Evolutionary conservation across 495 filamentous ascomycete genomes (phyloP), one percentile per base, ranked within the genome.

Genomic region (Diplogelasinospora grovesii): DNA sequence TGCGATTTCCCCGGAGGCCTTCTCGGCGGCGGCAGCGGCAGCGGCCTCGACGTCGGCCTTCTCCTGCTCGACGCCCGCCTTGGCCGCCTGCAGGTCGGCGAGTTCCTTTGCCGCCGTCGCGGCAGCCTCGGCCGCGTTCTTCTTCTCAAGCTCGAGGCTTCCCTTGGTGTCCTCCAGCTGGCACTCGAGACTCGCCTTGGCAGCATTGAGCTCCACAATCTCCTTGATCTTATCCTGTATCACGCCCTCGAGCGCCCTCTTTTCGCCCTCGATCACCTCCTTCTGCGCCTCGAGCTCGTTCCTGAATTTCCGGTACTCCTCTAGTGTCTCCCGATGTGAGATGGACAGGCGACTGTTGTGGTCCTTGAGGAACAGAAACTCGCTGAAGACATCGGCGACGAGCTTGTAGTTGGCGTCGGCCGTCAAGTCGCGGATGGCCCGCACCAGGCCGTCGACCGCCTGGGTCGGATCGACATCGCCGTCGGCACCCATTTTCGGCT

Each of bases 381-480:
- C 55, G 45, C 52, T 57, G 43, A 63, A 63, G 37, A 61, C 60
- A 27, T 63, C 60, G 48, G 60, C 55, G 31, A 63, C 55, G 11
- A 61, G 42, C 53, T 61, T 63, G 54, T 63, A 63, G 49, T 61
- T 61, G 46, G 55, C 43, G 22, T 63, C 60, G 2, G 60, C 50
- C 1, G 59, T 60, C 14, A 62, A 43, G 45, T 57, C 56, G 36
- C 60, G 57, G 43, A 61, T 61, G 46, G 60, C 60, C 10, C 56
- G 54, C 11, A 63, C 57, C 21, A 63, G 49, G 21, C 57, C 60
- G 41, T 63, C 60, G 16, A 63, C 50, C 15, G 55, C 52, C 30
- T 59, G 51, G 14, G 50, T 48, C 25, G 55, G 52, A 36, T 56
- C 55, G 16, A 49, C 47, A 24, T 49, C 46, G 41, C 43, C 32